Evolutionary conservation across 176 grass and related monocot genomes (phyloP), one percentile per base, ranked within the genome.

Genomic region (Bonia amplexicaulis): DNA sequence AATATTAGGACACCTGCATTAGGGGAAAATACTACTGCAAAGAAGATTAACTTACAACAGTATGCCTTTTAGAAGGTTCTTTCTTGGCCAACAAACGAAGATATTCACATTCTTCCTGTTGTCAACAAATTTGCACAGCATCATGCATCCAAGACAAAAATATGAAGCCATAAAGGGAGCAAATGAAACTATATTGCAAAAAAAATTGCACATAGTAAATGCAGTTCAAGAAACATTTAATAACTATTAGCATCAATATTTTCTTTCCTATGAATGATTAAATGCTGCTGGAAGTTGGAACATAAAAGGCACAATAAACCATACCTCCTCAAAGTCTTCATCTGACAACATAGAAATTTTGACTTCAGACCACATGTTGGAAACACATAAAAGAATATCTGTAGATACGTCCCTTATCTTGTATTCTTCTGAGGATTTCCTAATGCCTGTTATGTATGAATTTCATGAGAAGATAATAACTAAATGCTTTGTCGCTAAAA

Each of bases 311-410:
- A 70, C 37, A 80, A 82, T 46, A 74, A n/a, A 82, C 42, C 51
- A 70, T 93, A 98, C 96, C 93, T 95, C 91, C 27, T 86, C 80
- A 57, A 95, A 95, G 63, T 95, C 91, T 58, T 94, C 91, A 83
- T 98, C 91, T 17, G 91, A 91, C 65, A 98, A 68, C 75, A 82
- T 76, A 5, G 77, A 92, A 87, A 98, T 90, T 55, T 83, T 87
- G 15, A 95, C 68, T 59, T 95, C 96, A 82, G 85, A 77, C 47
- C 74, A 80, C 57, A 82, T 73, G 79, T 92, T 71, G 26, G 84
- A 90, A 80, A 94, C 62, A 85, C 84, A 66, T 82, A 98, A 77
- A 73, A 98, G 23, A 22, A 90, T 45, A 86, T 93, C 33, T 45
- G 91, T 92, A 17, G 64, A 77, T 58, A 85, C 59, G 42, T 83